These are phyloP conservation scores for Murraya koenigii DNA, from an alignment of 345 rosid genomes.

Conservation along the genomic window DNA sequence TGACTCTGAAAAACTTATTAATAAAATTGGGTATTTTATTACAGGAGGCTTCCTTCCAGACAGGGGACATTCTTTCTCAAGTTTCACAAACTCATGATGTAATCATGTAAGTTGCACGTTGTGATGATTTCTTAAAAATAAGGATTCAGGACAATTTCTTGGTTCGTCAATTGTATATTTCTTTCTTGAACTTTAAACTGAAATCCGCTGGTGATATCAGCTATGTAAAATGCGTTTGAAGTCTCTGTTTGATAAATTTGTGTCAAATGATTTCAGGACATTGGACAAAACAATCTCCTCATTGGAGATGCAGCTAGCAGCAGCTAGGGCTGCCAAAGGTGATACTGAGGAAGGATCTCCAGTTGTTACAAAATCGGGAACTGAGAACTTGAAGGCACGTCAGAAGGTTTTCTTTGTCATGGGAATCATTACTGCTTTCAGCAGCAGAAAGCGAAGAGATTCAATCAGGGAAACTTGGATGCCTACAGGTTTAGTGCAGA, in stretches of 20 bases:
- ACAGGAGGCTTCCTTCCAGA: slow-evolving; percentile 49
- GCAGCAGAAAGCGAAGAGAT: slow-evolving; percentile 77
- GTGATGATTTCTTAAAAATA: slow-evolving; percentile 4
- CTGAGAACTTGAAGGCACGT: slow-evolving; percentile 45
- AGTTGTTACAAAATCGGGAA: slow-evolving; percentile 32
- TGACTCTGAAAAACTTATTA: slow-evolving; percentile 10
- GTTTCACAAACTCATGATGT: slow-evolving; percentile 92
- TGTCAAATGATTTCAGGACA: slow-evolving; percentile 44
- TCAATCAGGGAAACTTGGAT: slow-evolving; percentile 80
- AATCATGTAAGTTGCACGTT: slow-evolving; percentile 56
- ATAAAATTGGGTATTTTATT: slow-evolving; percentile 18
- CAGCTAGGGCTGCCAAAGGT: slow-evolving; percentile 66
- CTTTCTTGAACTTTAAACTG: background rate
- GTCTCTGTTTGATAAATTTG: background rate
- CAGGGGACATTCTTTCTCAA: slow-evolving; percentile 76
- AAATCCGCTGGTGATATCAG: background rate
- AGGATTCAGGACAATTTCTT: background rate
- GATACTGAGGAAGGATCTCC: slow-evolving; percentile 40
- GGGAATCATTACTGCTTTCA: slow-evolving; percentile 82
- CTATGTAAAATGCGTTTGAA: background rate
- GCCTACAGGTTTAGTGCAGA: slow-evolving; percentile 54
- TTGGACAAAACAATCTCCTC: slow-evolving; percentile 73
- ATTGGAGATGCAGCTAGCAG: slow-evolving; percentile 71
- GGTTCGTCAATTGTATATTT: background rate
- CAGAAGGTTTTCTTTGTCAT: slow-evolving; percentile 69